Evolutionary conservation across 768 basidiomycete genomes (phyloP).

Genomic region (Hirschioporus abietinus): DNA sequence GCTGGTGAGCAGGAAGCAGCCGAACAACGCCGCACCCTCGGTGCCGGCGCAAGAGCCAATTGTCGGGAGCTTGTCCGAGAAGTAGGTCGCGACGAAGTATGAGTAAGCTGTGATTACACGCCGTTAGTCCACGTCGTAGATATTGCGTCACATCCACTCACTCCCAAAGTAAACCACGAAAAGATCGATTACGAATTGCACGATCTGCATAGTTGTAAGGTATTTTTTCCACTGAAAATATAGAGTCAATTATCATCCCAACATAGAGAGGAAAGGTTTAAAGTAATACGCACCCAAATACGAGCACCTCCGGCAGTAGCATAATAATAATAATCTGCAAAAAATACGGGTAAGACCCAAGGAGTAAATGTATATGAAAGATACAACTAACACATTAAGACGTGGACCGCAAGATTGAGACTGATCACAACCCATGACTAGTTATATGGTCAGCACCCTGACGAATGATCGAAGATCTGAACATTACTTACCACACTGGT

Average conservation of each 20-base stretch:
- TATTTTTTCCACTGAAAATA: constrained; percentile 94
- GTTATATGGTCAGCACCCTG: constrained; percentile 8
- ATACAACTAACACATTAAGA: constrained; percentile 84
- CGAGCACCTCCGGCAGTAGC: constrained; percentile 94
- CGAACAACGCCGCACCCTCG: constrained; percentile 82
- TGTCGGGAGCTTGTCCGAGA: constrained; percentile 49
- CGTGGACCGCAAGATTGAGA: constrained; percentile 90
- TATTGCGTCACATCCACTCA: constrained; percentile 36
- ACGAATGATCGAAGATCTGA: neutral
- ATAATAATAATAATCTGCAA: constrained; percentile 95
- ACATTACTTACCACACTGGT: constrained; percentile 77
- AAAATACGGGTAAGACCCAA: constrained; percentile 5
- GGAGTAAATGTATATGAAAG: neutral
- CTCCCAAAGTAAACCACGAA: constrained; percentile 92
- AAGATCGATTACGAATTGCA: constrained; percentile 92
- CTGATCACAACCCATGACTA: constrained; percentile 96
- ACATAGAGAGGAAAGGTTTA: neutral
- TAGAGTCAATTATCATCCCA: constrained; percentile 12
- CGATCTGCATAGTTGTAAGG: constrained; percentile 93
- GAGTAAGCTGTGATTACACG: constrained; percentile 53
- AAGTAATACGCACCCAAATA: constrained; percentile 74
- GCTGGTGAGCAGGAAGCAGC: constrained; percentile 80
- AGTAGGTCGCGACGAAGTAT: constrained; percentile 65
- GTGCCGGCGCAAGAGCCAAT: constrained; percentile 84
- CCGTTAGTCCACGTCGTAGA: constrained; percentile 16